These are phyloP conservation scores for Hapsidospora chrysogenum DNA, from an alignment of 495 filamentous ascomycete genomes.

Conservation along the genomic window DNA sequence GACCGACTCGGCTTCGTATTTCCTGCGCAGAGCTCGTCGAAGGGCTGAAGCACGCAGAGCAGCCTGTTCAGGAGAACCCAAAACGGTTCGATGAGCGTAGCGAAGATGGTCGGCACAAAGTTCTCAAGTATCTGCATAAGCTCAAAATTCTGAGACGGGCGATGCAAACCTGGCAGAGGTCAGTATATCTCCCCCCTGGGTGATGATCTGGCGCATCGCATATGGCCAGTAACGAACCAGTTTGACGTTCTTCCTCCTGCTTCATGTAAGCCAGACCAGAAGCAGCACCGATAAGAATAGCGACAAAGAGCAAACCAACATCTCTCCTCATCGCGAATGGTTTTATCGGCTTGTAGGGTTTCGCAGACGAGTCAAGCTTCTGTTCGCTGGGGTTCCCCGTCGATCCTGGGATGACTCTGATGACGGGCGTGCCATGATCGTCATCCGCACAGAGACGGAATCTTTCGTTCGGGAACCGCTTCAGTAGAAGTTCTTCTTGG, in stretches of 20 bases:
- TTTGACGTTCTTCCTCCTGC: constrained; percentile 7
- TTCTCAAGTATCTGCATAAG: constrained; percentile 23
- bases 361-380: not conserved
- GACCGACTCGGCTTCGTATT: constrained; percentile 11
- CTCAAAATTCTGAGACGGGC: constrained; percentile 17
- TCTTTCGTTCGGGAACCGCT: not conserved
- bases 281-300: not conserved
- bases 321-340: not conserved
- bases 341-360: not conserved
- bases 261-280: not conserved
- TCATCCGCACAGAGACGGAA: not conserved
- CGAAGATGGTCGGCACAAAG: constrained; percentile 24
- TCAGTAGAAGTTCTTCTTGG: not conserved
- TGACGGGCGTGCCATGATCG: not conserved
- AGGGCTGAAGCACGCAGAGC: constrained; percentile 25
- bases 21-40: constrained; percentile 19
- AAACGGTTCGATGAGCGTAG: constrained; percentile 27
- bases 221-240: constrained; percentile 11
- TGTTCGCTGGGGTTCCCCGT: not conserved
- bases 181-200: too few relatives aligned
- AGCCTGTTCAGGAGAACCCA: constrained; percentile 27
- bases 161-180: constrained; percentile 21
- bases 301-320: not conserved
- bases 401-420: not conserved
- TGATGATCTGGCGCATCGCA: not conserved